These are phyloP conservation scores for Cryptomeria japonica DNA, from an alignment of 75 land plant genomes.

Conservation along the genomic window DNA sequence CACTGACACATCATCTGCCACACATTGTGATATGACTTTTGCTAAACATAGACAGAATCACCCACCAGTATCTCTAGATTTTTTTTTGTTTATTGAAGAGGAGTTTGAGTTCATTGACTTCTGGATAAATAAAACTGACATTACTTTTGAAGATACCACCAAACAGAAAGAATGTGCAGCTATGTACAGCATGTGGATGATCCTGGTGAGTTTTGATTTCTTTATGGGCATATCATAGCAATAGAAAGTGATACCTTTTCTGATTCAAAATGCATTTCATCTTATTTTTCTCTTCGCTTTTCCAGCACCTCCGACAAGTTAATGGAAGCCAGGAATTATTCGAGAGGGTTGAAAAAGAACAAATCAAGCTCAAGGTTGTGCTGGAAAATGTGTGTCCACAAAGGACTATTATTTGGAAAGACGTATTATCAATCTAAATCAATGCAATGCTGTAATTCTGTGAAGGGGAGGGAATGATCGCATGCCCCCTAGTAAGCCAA, in stretches of 20 bases:
- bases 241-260: neutral
- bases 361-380: neutral
- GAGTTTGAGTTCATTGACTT: conserved; percentile 3
- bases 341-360: neutral
- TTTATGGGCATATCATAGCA: neutral
- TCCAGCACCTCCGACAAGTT: neutral
- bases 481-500: neutral
- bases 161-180: conserved; percentile 10
- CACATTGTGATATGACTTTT: neutral
- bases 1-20: neutral
- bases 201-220: conserved; percentile 4
- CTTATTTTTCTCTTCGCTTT: neutral
- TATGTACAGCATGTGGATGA: conserved; percentile 13
- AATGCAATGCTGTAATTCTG: neutral
- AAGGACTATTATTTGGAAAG: neutral
- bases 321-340: conserved; percentile 1
- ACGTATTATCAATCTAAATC: neutral
- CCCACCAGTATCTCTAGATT: neutral
- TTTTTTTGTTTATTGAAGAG: neutral
- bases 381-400: conserved; percentile 1
- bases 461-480: neutral
- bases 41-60: neutral
- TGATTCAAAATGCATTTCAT: neutral
- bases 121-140: neutral
- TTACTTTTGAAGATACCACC: neutral